Evolutionary conservation across 2,329 filamentous ascomycete species (phyloP).

Genomic region (Chaetomiaceae sp.): DNA sequence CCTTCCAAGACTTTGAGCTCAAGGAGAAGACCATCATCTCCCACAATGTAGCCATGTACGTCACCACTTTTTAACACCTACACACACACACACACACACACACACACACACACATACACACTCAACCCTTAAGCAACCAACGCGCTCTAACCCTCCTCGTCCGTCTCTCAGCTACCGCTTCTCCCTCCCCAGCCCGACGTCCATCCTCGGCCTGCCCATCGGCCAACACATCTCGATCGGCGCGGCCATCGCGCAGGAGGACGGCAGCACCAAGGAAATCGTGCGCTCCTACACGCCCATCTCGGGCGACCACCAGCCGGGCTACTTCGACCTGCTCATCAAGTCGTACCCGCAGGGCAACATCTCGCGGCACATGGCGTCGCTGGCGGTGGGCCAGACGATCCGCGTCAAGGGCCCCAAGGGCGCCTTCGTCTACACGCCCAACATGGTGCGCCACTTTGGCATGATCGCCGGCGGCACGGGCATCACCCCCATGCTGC

Average conservation of each 20-base stretch:
- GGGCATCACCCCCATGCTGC: constrained; percentile 97
- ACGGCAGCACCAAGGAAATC: constrained; percentile 75
- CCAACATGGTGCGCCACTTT: constrained; percentile 94
- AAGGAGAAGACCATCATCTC: constrained; percentile 93
- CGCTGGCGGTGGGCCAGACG: constrained; percentile 73
- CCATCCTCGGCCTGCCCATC: constrained; percentile 92
- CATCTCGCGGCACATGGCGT: constrained; percentile 90
- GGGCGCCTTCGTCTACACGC: constrained; percentile 94
- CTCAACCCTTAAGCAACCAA: too few species aligned
- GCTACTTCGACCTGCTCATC: constrained; percentile 93
- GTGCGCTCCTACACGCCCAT: constrained; percentile 91
- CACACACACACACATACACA: too few species aligned
- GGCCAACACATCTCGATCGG: constrained; percentile 98
- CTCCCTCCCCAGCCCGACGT: constrained; percentile 68
- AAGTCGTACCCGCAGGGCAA: constrained; percentile 98
- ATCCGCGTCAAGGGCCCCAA: constrained; percentile 94
- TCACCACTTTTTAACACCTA: neutral
- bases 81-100: too few species aligned
- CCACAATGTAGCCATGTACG: constrained; percentile 95
- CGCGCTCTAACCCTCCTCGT: too few species aligned
- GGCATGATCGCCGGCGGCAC: constrained; percentile 98
- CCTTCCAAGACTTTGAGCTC: constrained; percentile 89
- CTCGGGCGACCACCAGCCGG: constrained; percentile 81
- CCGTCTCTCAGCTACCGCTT: constrained; percentile 71
- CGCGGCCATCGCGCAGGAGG: constrained; percentile 62